Percentiles rank a stretch among this genome's conserved stretches.
These are phyloP conservation scores for Krasilnikovozyma curviuscula DNA, from an alignment of 768 basidiomycete genomes.

Conservation along the genomic window DNA sequence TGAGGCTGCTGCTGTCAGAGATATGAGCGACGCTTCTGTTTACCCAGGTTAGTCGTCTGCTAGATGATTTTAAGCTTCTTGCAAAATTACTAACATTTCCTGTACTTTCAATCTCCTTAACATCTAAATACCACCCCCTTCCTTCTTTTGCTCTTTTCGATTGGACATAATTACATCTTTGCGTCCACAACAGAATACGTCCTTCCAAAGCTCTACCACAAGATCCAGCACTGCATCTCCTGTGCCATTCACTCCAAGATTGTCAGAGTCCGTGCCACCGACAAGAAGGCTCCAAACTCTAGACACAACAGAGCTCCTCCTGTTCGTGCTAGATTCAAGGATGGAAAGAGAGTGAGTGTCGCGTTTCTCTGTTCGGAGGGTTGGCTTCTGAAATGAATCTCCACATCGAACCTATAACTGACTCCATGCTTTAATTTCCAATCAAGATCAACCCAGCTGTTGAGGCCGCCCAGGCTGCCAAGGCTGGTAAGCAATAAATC, in stretches of 20 bases:
- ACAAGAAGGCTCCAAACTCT: conserved; percentile 49
- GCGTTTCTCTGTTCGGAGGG: not conserved
- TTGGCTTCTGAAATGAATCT: conserved; percentile 3
- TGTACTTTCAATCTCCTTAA: not conserved
- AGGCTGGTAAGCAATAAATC: conserved; percentile 18
- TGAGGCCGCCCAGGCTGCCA: conserved; percentile 57
- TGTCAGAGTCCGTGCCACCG: conserved; percentile 91
- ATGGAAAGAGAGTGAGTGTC: conserved; percentile 26
- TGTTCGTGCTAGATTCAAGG: conserved; percentile 80
- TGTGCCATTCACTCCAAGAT: conserved; percentile 99
- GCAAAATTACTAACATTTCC: not conserved
- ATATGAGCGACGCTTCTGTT: conserved; percentile 88
- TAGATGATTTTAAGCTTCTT: conserved; percentile 19
- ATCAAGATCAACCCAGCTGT: conserved; percentile 69
- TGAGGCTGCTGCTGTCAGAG: conserved; percentile 90
- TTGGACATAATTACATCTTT: too few species aligned
- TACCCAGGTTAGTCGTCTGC: conserved; percentile 45
- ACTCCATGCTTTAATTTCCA: not conserved
- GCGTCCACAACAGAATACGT: conserved; percentile 94
- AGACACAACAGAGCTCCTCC: conserved; percentile 78
- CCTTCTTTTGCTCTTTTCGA: not conserved
- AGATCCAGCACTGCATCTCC: conserved; percentile 95
- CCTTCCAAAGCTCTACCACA: conserved; percentile 93
- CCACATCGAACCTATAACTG: conserved; percentile 6
- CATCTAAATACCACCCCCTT: not conserved